Percentiles rank a stretch among this genome's conserved stretches.
Evolutionary conservation across 1,284 basidiomycete genomes (phyloP).

Genomic region (Sporisorium reilianum): DNA sequence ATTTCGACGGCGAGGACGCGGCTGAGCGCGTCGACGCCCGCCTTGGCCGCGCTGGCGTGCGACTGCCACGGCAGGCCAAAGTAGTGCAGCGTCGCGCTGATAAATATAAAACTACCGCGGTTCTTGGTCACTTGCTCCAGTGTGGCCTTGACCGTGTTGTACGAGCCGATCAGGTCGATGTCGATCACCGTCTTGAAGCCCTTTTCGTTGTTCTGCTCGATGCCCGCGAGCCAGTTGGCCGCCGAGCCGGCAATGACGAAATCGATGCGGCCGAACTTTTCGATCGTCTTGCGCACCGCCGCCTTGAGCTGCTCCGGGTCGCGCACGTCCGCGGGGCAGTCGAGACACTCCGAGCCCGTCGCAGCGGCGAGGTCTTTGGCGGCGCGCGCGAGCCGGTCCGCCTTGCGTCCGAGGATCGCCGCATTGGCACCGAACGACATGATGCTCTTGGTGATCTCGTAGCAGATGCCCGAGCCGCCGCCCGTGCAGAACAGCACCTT

Average conservation of each 20-base stretch:
- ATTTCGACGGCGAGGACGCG: constrained; percentile 90
- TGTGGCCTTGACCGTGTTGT: constrained; percentile 79
- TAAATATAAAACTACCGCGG: constrained; percentile 85
- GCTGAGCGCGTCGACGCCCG: constrained; percentile 88
- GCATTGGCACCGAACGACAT: constrained; percentile 88
- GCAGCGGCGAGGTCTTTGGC: constrained; percentile 79
- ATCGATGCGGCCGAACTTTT: constrained; percentile 87
- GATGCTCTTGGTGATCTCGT: constrained; percentile 78
- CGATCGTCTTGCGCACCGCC: constrained; percentile 81
- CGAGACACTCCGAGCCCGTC: constrained; percentile 79
- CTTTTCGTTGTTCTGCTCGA: constrained; percentile 65
- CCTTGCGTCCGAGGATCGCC: constrained; percentile 86
- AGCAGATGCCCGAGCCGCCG: constrained; percentile 81
- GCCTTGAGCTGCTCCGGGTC: constrained; percentile 79
- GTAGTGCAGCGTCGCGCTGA: constrained; percentile 91
- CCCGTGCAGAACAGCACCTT: constrained; percentile 91
- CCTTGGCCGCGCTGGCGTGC: constrained; percentile 94
- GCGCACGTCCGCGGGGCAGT: constrained; percentile 85
- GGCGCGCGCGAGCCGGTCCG: constrained; percentile 80
- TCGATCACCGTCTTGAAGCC: constrained; percentile 89
- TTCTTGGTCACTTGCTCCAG: constrained; percentile 58
- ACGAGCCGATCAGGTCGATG: constrained; percentile 92
- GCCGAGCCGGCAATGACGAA: constrained; percentile 88
- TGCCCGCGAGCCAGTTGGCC: constrained; percentile 68
- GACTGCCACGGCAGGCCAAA: constrained; percentile 88